These are phyloP conservation scores for Suillus fuscotomentosus DNA, from an alignment of 768 basidiomycete species.

Conservation along the genomic window DNA sequence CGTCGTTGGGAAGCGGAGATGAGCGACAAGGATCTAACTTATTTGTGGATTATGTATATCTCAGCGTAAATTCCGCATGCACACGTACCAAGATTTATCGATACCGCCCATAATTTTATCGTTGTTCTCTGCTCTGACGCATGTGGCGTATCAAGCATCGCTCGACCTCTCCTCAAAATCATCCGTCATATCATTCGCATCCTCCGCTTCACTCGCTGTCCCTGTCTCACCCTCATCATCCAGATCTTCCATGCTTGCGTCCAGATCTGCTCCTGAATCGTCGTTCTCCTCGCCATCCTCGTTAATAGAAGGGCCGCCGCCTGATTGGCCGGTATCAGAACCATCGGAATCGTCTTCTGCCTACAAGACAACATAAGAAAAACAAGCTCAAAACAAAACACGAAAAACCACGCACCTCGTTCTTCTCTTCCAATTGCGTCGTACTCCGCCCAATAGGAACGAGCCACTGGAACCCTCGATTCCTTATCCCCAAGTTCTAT, in stretches of 20 bases:
- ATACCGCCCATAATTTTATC: slow-evolving; percentile 6
- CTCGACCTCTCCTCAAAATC: not conserved
- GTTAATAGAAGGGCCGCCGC: slow-evolving; percentile 28
- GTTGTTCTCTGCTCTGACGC: not conserved
- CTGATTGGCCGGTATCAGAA: slow-evolving; percentile 31
- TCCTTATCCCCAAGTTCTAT: slow-evolving; percentile 60
- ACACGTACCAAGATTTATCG: not conserved
- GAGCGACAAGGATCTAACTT: slow-evolving; percentile 9
- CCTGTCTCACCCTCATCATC: slow-evolving; percentile 29
- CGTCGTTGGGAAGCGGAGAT: slow-evolving; percentile 12
- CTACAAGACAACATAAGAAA: slow-evolving; percentile 13
- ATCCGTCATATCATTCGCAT: not conserved
- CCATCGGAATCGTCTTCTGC: slow-evolving; percentile 36
- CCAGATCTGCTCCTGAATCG: slow-evolving; percentile 37
- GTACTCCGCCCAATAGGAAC: slow-evolving; percentile 72
- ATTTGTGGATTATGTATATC: slow-evolving; percentile 14
- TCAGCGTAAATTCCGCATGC: slow-evolving; percentile 5
- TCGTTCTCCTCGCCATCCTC: slow-evolving; percentile 35
- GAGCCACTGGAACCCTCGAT: slow-evolving; percentile 64
- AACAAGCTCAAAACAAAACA: not conserved
- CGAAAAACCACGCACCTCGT: slow-evolving; percentile 53
- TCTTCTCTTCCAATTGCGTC: slow-evolving; percentile 82
- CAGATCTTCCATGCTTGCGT: slow-evolving; percentile 41
- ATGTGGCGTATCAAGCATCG: not conserved
- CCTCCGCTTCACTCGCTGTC: not conserved